A percentile compares a stretch with the other conserved stretches of the same genome.
Conservation (phyloP, 257 asterid genomes). For the Scutellaria minor region DNA sequence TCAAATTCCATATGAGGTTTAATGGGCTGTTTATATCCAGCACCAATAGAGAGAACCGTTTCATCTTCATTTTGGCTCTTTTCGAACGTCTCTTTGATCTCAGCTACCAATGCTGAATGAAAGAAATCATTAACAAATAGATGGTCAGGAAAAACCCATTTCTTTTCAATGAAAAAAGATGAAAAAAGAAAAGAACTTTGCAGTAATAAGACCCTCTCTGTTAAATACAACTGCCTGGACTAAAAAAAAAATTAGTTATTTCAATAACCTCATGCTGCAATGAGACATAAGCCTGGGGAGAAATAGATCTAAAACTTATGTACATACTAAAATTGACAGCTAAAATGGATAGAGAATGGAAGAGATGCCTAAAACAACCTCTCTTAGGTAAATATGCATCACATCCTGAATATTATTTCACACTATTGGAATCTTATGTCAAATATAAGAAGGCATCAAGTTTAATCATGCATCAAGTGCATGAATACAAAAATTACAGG, state of each 20-base stretch:
- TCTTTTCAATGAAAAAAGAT: conserved; percentile 16
- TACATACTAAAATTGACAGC: too few species aligned
- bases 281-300: not conserved
- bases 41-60: conserved; percentile 58
- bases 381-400: too few species aligned
- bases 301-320: too few species aligned
- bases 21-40: conserved; percentile 65
- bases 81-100: conserved; percentile 72
- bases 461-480: conserved; percentile 18
- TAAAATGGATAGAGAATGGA: too few species aligned
- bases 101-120: conserved; percentile 70
- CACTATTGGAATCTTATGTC: not conserved
- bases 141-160: conserved; percentile 29
- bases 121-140: conserved; percentile 37
- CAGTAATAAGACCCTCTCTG: conserved; percentile 13
- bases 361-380: too few species aligned
- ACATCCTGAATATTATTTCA: too few species aligned
- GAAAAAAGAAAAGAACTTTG: not conserved
- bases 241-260: not conserved
- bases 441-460: conserved; percentile 20
- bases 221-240: conserved; percentile 27
- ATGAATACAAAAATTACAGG: not conserved
- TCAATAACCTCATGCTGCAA: not conserved
- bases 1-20: conserved; percentile 68
- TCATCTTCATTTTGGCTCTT: conserved; percentile 66